These are phyloP conservation scores for Acacia acuminata DNA, from an alignment of 306 rosid species.

Conservation along the genomic window DNA sequence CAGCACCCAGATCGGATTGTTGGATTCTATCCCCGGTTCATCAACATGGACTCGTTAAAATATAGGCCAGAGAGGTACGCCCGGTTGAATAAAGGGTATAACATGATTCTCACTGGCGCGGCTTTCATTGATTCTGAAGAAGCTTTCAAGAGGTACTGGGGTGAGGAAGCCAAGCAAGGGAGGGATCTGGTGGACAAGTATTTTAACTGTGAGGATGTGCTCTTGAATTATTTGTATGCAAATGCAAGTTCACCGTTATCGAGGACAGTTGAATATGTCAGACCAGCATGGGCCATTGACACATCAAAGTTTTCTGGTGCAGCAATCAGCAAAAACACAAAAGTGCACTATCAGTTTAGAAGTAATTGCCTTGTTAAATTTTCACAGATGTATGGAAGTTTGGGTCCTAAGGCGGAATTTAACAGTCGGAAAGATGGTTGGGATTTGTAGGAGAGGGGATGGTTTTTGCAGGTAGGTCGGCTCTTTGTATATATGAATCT, in stretches of 20 bases:
- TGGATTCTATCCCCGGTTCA: slow-evolving; percentile 93
- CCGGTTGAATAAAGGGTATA: slow-evolving; percentile 74
- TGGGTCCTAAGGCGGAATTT: slow-evolving; percentile 72
- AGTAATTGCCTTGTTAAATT: slow-evolving; percentile 70
- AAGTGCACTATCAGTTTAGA: slow-evolving; percentile 68
- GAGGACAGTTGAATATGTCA: slow-evolving; percentile 87
- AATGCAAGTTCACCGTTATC: slow-evolving; percentile 65
- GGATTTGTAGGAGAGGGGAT: slow-evolving; percentile 65
- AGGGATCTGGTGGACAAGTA: slow-evolving; percentile 72
- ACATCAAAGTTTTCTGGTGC: slow-evolving; percentile 91
- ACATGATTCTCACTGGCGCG: slow-evolving; percentile 97
- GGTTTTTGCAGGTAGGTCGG: slow-evolving; percentile 31
- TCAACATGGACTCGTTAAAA: slow-evolving; percentile 56
- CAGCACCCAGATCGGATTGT: slow-evolving; percentile 87
- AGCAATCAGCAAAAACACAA: slow-evolving; percentile 85
- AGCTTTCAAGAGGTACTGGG: slow-evolving; percentile 88
- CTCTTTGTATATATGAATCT: not conserved
- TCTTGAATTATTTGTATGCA: slow-evolving; percentile 83
- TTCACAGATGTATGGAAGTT: slow-evolving; percentile 69
- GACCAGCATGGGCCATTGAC: slow-evolving; percentile 96
- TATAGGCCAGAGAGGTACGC: slow-evolving; percentile 84
- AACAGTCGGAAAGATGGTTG: slow-evolving; percentile 82
- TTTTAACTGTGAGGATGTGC: slow-evolving; percentile 92
- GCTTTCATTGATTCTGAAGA: slow-evolving; percentile 76
- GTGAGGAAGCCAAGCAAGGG: slow-evolving; percentile 68